These are phyloP conservation scores for Moesziomyces sp. DNA, from an alignment of 1,284 basidiomycete genomes.

Conservation along the genomic window DNA sequence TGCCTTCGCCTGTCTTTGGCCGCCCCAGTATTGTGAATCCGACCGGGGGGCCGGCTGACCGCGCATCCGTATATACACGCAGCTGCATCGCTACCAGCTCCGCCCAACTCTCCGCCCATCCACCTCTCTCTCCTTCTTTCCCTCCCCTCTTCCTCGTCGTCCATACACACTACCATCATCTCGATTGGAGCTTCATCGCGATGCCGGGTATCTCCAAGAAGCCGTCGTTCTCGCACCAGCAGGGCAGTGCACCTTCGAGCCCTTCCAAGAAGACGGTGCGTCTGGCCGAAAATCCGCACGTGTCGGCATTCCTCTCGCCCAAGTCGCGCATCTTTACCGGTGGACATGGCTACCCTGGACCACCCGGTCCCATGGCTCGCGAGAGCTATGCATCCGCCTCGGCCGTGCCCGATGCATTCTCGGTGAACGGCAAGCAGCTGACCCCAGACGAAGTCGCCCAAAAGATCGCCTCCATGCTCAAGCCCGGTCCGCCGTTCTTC, in stretches of 20 bases:
- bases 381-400: slow-evolving; percentile 18
- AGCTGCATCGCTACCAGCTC: slow-evolving; percentile 11
- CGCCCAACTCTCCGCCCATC: slow-evolving; percentile 2
- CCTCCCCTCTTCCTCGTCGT: background rate
- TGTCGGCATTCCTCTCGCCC: slow-evolving; percentile 55
- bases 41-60: too few relatives aligned
- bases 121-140: background rate
- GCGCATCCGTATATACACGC: slow-evolving; percentile 8
- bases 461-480: slow-evolving; percentile 60
- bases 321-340: slow-evolving; percentile 51
- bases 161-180: slow-evolving; percentile 2
- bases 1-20: background rate
- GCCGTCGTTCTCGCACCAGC: slow-evolving; percentile 18
- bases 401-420: slow-evolving; percentile 13
- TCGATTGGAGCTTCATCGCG: background rate
- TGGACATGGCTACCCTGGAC: slow-evolving; percentile 29
- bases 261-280: slow-evolving; percentile 35
- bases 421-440: slow-evolving; percentile 39
- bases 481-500: slow-evolving; percentile 61
- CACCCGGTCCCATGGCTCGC: slow-evolving; percentile 1
- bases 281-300: slow-evolving; percentile 42
- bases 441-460: slow-evolving; percentile 52
- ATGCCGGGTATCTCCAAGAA: slow-evolving; percentile 40
- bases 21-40: too few relatives aligned
- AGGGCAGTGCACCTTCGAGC: slow-evolving; percentile 15